Base-by-base conservation (phyloP, 805 yeast genomes). In the Candida nemodendra region DNA sequence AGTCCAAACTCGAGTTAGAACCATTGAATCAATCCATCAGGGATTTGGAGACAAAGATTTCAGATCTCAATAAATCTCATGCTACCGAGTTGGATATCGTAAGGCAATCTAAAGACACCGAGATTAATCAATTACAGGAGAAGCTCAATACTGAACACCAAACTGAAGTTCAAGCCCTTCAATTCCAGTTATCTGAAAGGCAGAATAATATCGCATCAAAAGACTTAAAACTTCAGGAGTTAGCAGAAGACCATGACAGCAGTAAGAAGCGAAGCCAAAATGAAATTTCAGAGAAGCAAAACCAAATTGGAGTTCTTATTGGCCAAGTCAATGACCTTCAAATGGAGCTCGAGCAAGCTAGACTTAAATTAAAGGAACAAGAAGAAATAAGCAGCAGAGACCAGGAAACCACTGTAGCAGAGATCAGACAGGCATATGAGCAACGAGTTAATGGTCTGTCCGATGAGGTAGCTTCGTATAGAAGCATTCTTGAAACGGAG, bases 221-320 rank as follows among this genome's bases (percentile, higher is more conserved):
- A 18, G 43, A 35, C 6, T 36, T 39, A 3, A 44, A 45, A 30
- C 32, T 45, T 17, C 9, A 17, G 6, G 44, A 16, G 2, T 23
- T 45, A 21, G 41, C 13, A 26, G 38, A 28, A 17, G 11, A 11
- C 7, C 11, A 21, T 21, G 24, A 21, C 7, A 21, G 9, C 24
- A 7, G 7, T 11, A 7, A 21, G 11, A 21, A 21, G 11, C 9
- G 11, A 11, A 8, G 9, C 9, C 9, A 21, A 8, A 21, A 8
- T 8, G 11, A 21, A 7, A 21, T 21, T 21, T 8, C 9, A 8
- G 9, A 21, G 11, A 21, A 21, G 11, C 9, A 21, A 11, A 21
- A 21, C 9, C 7, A 11, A 8, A 21, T 21, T 11, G 11, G 11
- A 7, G 24, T 8, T 8, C 24, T 21, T 7, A 21, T 11, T 21